phyloP scores from a whole-genome alignment of 78 protist species.

The Anaeramoeba flamelloides region DNA sequence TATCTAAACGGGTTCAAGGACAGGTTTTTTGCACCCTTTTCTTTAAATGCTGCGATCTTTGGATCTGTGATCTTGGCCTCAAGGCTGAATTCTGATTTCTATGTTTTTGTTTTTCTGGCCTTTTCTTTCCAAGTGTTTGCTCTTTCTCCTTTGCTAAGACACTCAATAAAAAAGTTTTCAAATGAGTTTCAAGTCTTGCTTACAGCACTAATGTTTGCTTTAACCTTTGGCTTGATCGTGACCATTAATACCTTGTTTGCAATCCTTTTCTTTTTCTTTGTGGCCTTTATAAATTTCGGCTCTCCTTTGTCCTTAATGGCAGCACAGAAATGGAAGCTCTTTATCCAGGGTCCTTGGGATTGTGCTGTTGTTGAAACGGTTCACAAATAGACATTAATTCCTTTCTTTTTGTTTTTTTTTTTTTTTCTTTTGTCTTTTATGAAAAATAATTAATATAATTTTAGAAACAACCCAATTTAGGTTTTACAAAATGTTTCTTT shows the following conservation, averaged over 20 bases:
- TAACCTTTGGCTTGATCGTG: not conserved
- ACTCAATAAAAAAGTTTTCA: not conserved
- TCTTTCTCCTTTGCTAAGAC: slow-evolving; percentile 26
- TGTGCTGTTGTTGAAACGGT: too few species aligned
- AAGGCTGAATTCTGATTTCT: slow-evolving; percentile 31
- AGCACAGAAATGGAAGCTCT: not conserved
- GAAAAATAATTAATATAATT: too few species aligned
- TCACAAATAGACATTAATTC: too few species aligned
- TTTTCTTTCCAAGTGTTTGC: slow-evolving; percentile 38
- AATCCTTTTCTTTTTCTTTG: not conserved
- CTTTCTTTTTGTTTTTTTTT: too few species aligned
- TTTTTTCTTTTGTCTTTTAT: too few species aligned
- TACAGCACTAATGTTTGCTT: not conserved
- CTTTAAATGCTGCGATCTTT: slow-evolving; percentile 49
- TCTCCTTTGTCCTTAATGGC: not conserved
- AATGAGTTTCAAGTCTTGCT: not conserved
- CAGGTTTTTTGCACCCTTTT: slow-evolving; percentile 15
- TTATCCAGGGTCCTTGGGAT: not conserved
- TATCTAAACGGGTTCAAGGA: slow-evolving; percentile 26
- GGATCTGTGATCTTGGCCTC: slow-evolving; percentile 49
- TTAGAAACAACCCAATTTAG: too few species aligned
- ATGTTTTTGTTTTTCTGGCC: slow-evolving; percentile 39
- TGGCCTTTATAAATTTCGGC: not conserved
- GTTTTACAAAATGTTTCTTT: too few species aligned
- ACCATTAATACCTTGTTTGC: not conserved